These are phyloP conservation scores for Angophora floribunda DNA, from an alignment of 345 rosid species.

Conservation along the genomic window DNA sequence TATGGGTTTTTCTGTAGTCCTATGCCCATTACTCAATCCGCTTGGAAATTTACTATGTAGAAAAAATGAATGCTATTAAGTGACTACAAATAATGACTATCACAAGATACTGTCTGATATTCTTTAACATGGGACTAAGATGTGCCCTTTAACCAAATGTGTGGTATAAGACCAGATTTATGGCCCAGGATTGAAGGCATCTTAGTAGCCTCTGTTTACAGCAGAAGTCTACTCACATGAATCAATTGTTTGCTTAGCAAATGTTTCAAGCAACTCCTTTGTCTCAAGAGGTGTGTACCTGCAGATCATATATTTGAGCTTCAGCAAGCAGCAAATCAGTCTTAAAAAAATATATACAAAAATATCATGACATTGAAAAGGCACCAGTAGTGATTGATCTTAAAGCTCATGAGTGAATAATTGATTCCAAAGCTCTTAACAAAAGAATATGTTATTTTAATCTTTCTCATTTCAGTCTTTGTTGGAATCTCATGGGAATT, in stretches of 20 bases:
- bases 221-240: constrained; percentile 51
- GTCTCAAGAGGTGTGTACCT: constrained; percentile 85
- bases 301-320: constrained; percentile 6
- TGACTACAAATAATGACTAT: not conserved
- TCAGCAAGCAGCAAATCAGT: not conserved
- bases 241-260: constrained; percentile 56
- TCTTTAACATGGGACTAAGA: not conserved
- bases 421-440: not conserved
- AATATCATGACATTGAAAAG: not conserved
- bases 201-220: not conserved
- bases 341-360: not conserved
- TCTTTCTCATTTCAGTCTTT: not conserved
- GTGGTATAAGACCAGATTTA: not conserved
- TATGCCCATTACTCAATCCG: not conserved
- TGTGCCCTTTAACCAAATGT: not conserved
- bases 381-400: not conserved
- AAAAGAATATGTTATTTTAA: not conserved
- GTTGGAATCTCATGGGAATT: not conserved
- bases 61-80: not conserved
- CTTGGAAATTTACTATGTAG: not conserved
- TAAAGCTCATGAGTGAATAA: not conserved
- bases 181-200: not conserved
- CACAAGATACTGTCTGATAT: not conserved
- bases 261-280: constrained; percentile 67
- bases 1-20: not conserved